These are phyloP conservation scores for Apostasia ramifera DNA, from an alignment of 106 monocot species.

Conservation along the genomic window DNA sequence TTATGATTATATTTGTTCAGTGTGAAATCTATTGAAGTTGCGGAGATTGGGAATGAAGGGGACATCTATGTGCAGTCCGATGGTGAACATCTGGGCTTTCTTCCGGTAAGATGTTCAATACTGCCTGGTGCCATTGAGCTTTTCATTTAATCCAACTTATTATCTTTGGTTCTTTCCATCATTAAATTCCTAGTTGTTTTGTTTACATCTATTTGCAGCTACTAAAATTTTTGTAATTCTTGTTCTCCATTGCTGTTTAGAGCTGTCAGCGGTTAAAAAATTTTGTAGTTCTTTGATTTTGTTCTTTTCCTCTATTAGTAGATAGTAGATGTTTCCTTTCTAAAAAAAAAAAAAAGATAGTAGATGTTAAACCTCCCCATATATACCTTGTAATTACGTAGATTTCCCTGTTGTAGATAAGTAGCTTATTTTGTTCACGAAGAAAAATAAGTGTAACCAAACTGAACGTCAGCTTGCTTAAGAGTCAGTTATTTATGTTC, in stretches of 20 bases:
- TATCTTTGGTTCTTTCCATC: background rate
- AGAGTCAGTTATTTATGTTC: too few relatives aligned
- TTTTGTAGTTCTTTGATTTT: background rate
- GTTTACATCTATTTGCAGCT: background rate
- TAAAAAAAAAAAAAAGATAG: too few relatives aligned
- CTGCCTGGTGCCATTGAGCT: conserved; percentile 56
- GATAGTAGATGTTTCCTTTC: too few relatives aligned
- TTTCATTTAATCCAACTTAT: conserved; percentile 13
- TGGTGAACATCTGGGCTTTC: conserved; percentile 80
- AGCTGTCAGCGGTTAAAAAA: background rate
- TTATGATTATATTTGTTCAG: conserved; percentile 27
- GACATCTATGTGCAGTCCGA: conserved; percentile 68
- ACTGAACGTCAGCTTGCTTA: too few relatives aligned
- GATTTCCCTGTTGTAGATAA: too few relatives aligned
- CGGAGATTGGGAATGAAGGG: conserved; percentile 17
- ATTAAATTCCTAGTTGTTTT: too few relatives aligned
- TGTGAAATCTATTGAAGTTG: conserved; percentile 57
- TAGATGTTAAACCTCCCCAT: too few relatives aligned
- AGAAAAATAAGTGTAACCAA: too few relatives aligned
- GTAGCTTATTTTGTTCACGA: too few relatives aligned
- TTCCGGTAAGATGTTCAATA: conserved; percentile 60
- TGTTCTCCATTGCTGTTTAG: background rate
- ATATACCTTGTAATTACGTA: too few relatives aligned
- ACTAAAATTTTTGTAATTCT: background rate
- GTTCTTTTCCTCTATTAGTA: too few relatives aligned